Base-by-base conservation (phyloP, 345 rosid genomes). In the Cochlearia excelsa region DNA sequence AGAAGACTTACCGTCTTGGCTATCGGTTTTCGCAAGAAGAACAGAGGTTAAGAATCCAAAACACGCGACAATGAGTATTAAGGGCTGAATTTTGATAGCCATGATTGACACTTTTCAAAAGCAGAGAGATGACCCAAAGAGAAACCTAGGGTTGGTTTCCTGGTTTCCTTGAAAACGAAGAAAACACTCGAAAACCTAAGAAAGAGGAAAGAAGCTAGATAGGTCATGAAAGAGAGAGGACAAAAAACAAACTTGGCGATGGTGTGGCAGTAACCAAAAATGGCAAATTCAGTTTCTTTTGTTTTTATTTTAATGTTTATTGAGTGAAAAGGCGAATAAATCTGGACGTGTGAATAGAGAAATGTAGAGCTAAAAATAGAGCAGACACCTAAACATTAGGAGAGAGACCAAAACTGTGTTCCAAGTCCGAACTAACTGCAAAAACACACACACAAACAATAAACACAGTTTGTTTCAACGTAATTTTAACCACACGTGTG, bases 11-110 rank as follows among this genome's bases (percentile, higher is more conserved):
- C 94, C 84, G 30, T 86, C 89, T 34, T 68, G 67, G 28, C 79
- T 75, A 42, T 78, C 74, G 1, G 94, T 83, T 72, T 80, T 77
- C 7, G 94, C 79, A 72, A 69, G 75, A 59, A 71, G 80, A 28
- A 54, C 8, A 26, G 59, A 61, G 46, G 65, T 10, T 48, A 78
- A 59, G 61, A 73, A 31, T 45, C 74, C 78, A 31, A 78, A 67
- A 68, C 63, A 75, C 56, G 75, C 16, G 11, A 73, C 4, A 38
- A 63, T 69, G 73, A 75, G 69, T 40, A 73, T 57, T 1, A 56
- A 6, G 1, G 27, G 11, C n/a, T 46, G 61, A 29, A 53, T 41
- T 40, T 46, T 59, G 41, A 51, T 33, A 8, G 62, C 57, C 70
- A 65, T 71, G 66, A 31, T 71, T 26, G 61, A 3, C 48, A 63